These are phyloP conservation scores for Naganishia randhawae DNA, from an alignment of 768 basidiomycete genomes.

Conservation along the genomic window DNA sequence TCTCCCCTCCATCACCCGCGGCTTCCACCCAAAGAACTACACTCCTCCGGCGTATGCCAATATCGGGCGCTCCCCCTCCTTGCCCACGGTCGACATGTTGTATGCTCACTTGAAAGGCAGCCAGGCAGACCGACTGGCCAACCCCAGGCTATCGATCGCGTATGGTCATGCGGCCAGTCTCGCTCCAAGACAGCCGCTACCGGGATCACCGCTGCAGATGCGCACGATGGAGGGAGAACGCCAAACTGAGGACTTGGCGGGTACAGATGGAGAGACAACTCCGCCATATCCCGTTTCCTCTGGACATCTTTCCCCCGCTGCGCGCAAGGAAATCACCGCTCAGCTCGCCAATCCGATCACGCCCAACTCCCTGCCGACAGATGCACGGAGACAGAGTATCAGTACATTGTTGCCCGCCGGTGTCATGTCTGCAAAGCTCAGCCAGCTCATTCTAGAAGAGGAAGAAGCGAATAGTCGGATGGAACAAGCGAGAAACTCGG, in stretches of 20 bases:
- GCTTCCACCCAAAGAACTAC: slow-evolving; percentile 23
- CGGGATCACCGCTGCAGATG: background rate
- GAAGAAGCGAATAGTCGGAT: slow-evolving; percentile 6
- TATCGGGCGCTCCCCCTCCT: slow-evolving; percentile 9
- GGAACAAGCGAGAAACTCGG: slow-evolving; percentile 1
- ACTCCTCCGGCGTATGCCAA: slow-evolving; percentile 5
- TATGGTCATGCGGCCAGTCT: slow-evolving; percentile 15
- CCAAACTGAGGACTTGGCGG: no score
- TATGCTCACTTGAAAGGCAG: background rate
- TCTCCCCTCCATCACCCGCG: slow-evolving; percentile 29
- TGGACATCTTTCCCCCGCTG: slow-evolving; percentile 10
- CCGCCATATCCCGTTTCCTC: background rate
- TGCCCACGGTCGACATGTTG: background rate
- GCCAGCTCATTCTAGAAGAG: slow-evolving; percentile 6
- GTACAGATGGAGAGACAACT: background rate
- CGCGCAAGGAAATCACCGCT: slow-evolving; percentile 17
- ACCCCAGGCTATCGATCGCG: background rate
- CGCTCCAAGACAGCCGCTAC: background rate
- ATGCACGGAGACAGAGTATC: slow-evolving; percentile 11
- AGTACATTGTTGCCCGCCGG: slow-evolving; percentile 16
- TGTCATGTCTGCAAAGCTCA: slow-evolving; percentile 17
- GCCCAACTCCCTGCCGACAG: slow-evolving; percentile 9
- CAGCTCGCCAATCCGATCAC: slow-evolving; percentile 16
- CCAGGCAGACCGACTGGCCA: background rate
- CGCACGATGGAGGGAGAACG: background rate